Percentiles rank a stretch among this genome's conserved stretches.
Conservation (phyloP, 169 alveolate genomes). For the Cytauxzoon felis region DNA sequence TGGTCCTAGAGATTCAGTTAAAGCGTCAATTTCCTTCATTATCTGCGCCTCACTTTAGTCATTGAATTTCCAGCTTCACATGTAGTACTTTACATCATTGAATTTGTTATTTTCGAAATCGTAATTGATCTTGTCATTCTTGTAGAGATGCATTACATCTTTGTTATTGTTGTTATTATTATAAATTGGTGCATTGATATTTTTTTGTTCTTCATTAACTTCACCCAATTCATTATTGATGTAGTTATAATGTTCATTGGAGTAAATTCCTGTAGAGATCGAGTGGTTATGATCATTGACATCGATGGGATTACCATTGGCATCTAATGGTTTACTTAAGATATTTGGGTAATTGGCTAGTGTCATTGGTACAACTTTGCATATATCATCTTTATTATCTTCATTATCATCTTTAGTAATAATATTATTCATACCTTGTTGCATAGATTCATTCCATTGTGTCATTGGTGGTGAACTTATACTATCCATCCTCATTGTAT, state of each 20-base stretch:
- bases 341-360: background rate
- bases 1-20: too few relatives aligned
- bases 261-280: constrained; percentile 16
- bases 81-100: too few relatives aligned
- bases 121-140: too few relatives aligned
- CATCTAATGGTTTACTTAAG: background rate
- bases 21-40: too few relatives aligned
- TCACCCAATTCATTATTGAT: constrained; percentile 16
- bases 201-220: constrained; percentile 27
- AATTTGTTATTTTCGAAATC: too few relatives aligned
- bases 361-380: background rate
- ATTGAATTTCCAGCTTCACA: too few relatives aligned
- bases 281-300: constrained; percentile 11
- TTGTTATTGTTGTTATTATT: background rate
- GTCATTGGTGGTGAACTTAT: constrained; percentile 15
- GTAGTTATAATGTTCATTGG: constrained; percentile 25
- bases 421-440: background rate
- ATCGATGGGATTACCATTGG: background rate
- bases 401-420: background rate
- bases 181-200: background rate
- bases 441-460: background rate
- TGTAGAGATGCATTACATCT: too few relatives aligned
- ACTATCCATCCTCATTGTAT: constrained; percentile 15
- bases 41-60: too few relatives aligned
- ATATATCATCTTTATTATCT: background rate